A percentile compares a stretch with the other conserved stretches of the same genome.
These are phyloP conservation scores for Chlamydomonas asymmetrica DNA, from an alignment of 139 green algal species.

Conservation along the genomic window DNA sequence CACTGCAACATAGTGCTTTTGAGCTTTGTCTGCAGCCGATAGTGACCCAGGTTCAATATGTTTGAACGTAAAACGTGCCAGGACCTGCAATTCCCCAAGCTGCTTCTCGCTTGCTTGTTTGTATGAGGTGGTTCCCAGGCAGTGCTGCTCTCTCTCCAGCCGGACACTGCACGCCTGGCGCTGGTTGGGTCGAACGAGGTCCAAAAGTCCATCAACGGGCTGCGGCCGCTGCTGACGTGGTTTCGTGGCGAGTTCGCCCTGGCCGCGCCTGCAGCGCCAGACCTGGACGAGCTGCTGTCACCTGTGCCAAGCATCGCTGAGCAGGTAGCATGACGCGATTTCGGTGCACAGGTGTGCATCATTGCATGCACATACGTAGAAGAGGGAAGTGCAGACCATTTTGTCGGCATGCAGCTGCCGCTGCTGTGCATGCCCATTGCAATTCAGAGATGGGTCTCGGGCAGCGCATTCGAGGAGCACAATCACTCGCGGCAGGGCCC, in stretches of 20 bases:
- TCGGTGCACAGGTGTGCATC: no score
- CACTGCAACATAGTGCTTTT: not conserved
- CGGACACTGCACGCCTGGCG: not conserved
- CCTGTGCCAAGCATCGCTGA: no score
- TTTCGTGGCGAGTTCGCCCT: constrained; percentile 24
- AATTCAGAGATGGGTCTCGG: no score
- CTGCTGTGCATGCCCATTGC: no score
- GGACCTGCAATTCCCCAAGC: not conserved
- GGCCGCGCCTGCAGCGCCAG: not conserved
- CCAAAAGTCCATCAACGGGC: constrained; percentile 22
- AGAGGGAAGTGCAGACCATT: no score
- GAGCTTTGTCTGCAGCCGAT: not conserved
- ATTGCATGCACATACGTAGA: no score
- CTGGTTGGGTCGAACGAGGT: constrained; percentile 20
- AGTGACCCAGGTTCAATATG: no score
- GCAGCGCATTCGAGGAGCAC: no score
- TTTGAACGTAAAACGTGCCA: not conserved
- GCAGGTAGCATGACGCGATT: no score
- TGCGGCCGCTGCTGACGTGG: constrained; percentile 48
- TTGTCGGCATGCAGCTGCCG: no score
- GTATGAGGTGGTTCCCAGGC: constrained; percentile 38
- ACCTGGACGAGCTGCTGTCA: not conserved
- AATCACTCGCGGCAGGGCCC: no score
- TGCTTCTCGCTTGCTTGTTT: not conserved
- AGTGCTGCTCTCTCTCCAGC: constrained; percentile 53